Conservation (phyloP, 805 yeast species). For the Myxozyma neglecta region DNA sequence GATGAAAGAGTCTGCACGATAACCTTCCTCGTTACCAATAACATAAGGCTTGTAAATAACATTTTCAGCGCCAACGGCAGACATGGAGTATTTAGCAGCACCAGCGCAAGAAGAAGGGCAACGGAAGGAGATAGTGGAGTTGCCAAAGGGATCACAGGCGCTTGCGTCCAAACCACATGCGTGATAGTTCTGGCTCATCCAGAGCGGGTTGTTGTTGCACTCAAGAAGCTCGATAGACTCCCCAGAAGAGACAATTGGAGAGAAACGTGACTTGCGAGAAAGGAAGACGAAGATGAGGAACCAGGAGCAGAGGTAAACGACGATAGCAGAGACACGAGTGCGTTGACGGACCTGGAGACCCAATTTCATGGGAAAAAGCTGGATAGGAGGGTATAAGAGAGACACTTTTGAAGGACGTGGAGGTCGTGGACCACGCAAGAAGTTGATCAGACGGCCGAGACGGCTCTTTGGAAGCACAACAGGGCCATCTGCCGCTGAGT, state of each 20-base stretch:
- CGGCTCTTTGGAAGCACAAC: conserved; percentile 27
- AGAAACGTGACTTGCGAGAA: conserved; percentile 31
- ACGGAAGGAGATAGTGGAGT: conserved; percentile 55
- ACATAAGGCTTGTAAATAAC: conserved; percentile 70
- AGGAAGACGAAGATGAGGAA: conserved; percentile 30
- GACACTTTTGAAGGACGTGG: conserved; percentile 29
- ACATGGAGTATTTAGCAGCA: conserved; percentile 71
- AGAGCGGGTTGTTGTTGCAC: conserved; percentile 31
- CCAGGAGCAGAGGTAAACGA: conserved; percentile 28
- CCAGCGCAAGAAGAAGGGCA: conserved; percentile 89
- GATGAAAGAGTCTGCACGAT: conserved; percentile 83
- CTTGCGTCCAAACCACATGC: conserved; percentile 72
- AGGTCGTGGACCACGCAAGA: conserved; percentile 31
- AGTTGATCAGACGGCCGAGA: conserved; percentile 25
- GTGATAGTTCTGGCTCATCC: conserved; percentile 38
- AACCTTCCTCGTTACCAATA: conserved; percentile 73
- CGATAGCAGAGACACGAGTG: conserved; percentile 18
- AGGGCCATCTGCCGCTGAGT: conserved; percentile 22
- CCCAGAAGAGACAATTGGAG: conserved; percentile 22
- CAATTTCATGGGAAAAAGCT: conserved; percentile 28
- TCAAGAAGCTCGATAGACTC: conserved; percentile 28
- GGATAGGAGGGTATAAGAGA: conserved; percentile 28
- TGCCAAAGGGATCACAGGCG: conserved; percentile 53
- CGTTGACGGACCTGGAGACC: conserved; percentile 26
- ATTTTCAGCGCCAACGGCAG: conserved; percentile 68